phyloP scores from a whole-genome alignment of 2,329 filamentous ascomycete genomes.

The Talaromyces sp. region DNA sequence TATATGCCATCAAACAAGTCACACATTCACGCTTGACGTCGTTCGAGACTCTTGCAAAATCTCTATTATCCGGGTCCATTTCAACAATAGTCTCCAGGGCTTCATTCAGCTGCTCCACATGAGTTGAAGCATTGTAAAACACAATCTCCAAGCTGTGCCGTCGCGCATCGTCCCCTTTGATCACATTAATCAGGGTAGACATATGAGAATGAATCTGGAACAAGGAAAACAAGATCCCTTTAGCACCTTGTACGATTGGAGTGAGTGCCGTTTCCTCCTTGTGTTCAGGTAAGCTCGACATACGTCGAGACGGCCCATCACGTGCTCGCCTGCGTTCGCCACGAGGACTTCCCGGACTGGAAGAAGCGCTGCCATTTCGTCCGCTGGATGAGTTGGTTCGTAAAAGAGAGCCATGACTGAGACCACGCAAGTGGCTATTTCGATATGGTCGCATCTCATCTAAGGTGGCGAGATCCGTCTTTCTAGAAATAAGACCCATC shows the following conservation, averaged over 20 bases:
- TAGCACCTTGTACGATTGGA: conserved; percentile 55
- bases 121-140: conserved; percentile 55
- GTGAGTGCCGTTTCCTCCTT: conserved; percentile 47
- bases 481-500: conserved; percentile 58
- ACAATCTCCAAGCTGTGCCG: conserved; percentile 54
- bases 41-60: conserved; percentile 40
- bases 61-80: conserved; percentile 50
- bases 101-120: conserved; percentile 56
- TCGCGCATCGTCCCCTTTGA: conserved; percentile 46
- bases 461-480: conserved; percentile 52
- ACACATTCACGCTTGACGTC: conserved; percentile 48
- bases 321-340: conserved; percentile 40
- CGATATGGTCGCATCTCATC: conserved; percentile 52
- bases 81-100: conserved; percentile 51
- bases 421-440: conserved; percentile 54
- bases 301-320: conserved; percentile 48
- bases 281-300: conserved; percentile 58
- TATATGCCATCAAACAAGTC: conserved; percentile 50
- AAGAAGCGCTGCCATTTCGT: conserved; percentile 21
- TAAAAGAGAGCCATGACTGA: conserved; percentile 56
- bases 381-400: conserved; percentile 33
- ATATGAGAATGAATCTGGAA: conserved; percentile 51
- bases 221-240: conserved; percentile 54
- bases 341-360: conserved; percentile 38
- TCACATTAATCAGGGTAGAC: conserved; percentile 45